Conservation (phyloP, 208 protist genomes). For the Crithidia sp. region DNA sequence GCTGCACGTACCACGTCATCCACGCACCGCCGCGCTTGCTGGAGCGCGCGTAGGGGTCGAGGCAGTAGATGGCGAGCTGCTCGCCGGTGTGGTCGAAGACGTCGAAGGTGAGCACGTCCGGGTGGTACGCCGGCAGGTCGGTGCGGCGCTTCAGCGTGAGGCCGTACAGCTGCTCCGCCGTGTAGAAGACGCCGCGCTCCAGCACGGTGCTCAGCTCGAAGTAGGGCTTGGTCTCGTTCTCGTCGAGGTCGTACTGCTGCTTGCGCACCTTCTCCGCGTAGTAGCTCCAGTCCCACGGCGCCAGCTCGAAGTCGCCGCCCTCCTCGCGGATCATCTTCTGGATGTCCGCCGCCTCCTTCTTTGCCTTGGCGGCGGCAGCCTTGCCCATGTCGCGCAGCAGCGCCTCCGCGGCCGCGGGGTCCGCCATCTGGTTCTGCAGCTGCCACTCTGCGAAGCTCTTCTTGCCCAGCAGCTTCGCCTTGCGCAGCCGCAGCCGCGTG, state of each 20-base stretch:
- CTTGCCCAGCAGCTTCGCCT: constrained; percentile 51
- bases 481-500: constrained; percentile 40
- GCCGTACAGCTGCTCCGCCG: constrained; percentile 60
- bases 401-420: constrained; percentile 22
- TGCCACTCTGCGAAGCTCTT: constrained; percentile 58
- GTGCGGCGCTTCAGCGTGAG: constrained; percentile 46
- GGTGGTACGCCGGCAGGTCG: constrained; percentile 57
- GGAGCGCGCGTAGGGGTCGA: constrained; percentile 53
- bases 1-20: constrained; percentile 59
- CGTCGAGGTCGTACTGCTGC: constrained; percentile 51
- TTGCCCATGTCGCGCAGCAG: constrained; percentile 36
- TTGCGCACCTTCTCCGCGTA: constrained; percentile 57
- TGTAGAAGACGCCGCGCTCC: constrained; percentile 59
- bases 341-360: constrained; percentile 44
- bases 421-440: constrained; percentile 59
- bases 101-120: constrained; percentile 45
- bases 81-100: constrained; percentile 38
- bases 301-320: constrained; percentile 41
- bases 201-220: constrained; percentile 61
- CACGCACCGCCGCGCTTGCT: constrained; percentile 62
- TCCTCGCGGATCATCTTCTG: constrained; percentile 26
- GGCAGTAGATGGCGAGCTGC: constrained; percentile 46
- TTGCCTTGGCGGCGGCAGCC: neutral
- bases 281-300: constrained; percentile 60
- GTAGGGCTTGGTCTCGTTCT: constrained; percentile 53